Evolutionary conservation across 1,284 basidiomycete species (phyloP), one percentile per base, ranked within the genome.

Genomic region (Trichosporon coremiiforme): DNA sequence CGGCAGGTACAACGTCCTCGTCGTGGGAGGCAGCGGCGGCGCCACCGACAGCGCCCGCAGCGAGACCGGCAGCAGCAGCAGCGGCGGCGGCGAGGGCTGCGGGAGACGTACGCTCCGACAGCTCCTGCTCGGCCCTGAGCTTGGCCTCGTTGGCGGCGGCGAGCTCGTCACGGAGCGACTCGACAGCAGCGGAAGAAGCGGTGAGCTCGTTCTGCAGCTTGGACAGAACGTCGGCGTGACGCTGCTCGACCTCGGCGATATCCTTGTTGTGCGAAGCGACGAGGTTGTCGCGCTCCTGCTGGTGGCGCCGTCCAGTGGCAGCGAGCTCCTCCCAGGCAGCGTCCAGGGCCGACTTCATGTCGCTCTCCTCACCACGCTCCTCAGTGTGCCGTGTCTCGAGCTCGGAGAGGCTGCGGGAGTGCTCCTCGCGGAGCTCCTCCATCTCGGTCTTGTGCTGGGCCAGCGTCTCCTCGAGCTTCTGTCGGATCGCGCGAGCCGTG

Each of bases 251-350:
- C 15, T 74, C 71, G 2, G 69, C 66, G 5, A 79, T 29, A 20
- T 66, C 70, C 22, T 71, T 55, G 38, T 75, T 70, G 68, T 79
- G 77, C 17, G 64, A 57, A 0, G 66, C 35, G 50, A 75, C 68
- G 31, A 79, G 76, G 12, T 41, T 60, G 38, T 77, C 72, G 20
- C 76, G 68, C 68, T 77, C 71, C 1, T 67, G 35, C 55, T 71
- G 68, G 71, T 73, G 74, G 2, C 68, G 72, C 1, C 67, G 66
- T 25, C 64, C 64, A 4, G 66, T 71, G 4, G 71, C 64, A 0
- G 70, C 64, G 10, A 74, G 66, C 69, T 74, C 71, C 68, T 74
- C 73, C 71, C 71, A 70, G 20, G 71, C 71, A 17, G 69, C 73
- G 36, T 74, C 69, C 4, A 70, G 71, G 4, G 73, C 71, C 10